A percentile compares a stretch with the other conserved stretches of the same genome.
These are phyloP conservation scores for Taphrina deformans DNA, from an alignment of 1,139 yeast genomes.

Conservation along the genomic window DNA sequence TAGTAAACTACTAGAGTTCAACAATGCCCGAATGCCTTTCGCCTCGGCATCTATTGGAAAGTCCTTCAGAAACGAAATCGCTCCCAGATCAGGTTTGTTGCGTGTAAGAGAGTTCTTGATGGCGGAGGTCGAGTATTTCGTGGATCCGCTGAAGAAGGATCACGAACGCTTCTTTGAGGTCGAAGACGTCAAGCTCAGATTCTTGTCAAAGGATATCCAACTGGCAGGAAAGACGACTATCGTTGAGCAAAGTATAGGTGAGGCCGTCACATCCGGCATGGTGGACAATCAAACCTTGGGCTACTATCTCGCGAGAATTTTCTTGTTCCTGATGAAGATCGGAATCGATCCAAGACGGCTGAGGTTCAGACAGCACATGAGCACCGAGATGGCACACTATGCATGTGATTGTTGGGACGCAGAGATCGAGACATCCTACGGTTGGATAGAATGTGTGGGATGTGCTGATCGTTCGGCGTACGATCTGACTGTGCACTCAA, in stretches of 20 bases:
- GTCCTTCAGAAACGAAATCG: constrained; percentile 97
- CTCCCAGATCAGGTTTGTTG: constrained; percentile 95
- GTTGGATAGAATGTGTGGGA: constrained; percentile 99
- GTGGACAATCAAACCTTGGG: constrained; percentile 97
- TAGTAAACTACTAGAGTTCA: constrained; percentile 86
- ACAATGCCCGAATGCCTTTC: constrained; percentile 96
- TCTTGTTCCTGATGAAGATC: constrained; percentile 75
- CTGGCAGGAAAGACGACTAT: constrained; percentile 76
- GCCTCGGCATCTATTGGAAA: constrained; percentile 99
- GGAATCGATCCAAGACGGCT: constrained; percentile 83
- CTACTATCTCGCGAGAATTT: constrained; percentile 92
- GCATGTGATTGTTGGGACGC: constrained; percentile 99
- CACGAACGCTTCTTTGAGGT: constrained; percentile 81
- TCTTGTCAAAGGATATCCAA: constrained; percentile 84
- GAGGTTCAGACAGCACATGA: constrained; percentile 98
- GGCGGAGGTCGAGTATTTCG: constrained; percentile 99
- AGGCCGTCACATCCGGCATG: constrained; percentile 83
- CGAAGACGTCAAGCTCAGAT: constrained; percentile 66
- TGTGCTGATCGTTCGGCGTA: constrained; percentile 99
- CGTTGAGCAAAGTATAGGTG: constrained; percentile 69
- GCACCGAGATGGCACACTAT: constrained; percentile 99
- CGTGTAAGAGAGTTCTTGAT: constrained; percentile 97
- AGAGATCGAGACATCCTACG: constrained; percentile 84
- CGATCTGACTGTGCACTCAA: constrained; percentile 92
- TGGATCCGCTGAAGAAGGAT: constrained; percentile 82